Evolutionary conservation across 176 grass and related monocot species (phyloP), one percentile per base, ranked within the genome.

Genomic region (Olyra latifolia): DNA sequence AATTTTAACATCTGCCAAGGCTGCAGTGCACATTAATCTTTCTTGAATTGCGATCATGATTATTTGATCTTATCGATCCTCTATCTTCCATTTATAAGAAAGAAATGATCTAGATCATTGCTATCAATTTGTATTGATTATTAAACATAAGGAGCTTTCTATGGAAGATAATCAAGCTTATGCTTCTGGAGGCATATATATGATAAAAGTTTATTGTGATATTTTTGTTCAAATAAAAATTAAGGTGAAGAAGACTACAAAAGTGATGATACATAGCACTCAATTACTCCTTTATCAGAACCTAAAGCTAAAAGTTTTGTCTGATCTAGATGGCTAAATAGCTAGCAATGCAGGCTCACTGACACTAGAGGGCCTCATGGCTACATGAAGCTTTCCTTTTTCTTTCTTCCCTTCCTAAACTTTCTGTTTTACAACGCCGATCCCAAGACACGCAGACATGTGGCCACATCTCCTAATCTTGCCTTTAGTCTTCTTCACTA

Each of bases 261-360:
- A 83, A 32, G 39, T 77, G 82, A 47, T 62, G 69, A 83, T 79
- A 50, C 35, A 62, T 55, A 38, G 25, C 69, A 55, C 52, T 90
- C 62, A 25, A 62, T 66, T 78, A 41, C 46, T 90, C 52, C 73
- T 83, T 86, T 83, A 69, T 83, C 45, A 70, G 62, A 80, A 80
- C 71, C 43, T 75, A 84, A 80, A 87, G 75, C 57, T 83, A 80
- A 80, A 80, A 80, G 55, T 76, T 80, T 75, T 91, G 89, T 84
- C 81, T 87, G 80, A 79, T 84, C 80, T 87, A 87, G 84, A 76
- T 76, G 62, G 57, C 74, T 74, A 75, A 68, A 75, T 60, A 76
- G 83, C 80, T 82, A 85, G 45, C 77, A 78, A 83, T 91, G 85
- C 59, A 85, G 91, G 85, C 69, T 85, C 83, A 91, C 79, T 87